These are phyloP conservation scores for Trypanosoma boissoni DNA, from an alignment of 208 protist species.

Conservation along the genomic window DNA sequence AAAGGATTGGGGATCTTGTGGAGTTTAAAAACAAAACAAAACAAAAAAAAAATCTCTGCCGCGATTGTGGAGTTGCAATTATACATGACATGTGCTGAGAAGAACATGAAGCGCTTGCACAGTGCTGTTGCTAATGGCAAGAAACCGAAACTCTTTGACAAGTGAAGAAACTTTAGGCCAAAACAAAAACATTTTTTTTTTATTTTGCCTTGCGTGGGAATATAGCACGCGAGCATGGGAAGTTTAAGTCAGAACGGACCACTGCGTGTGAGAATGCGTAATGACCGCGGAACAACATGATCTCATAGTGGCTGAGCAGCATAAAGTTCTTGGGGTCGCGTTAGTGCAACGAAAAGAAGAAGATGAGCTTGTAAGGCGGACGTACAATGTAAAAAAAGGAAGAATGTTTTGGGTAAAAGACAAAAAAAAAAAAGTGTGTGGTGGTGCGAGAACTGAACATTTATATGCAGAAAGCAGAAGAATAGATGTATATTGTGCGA, in stretches of 20 bases:
- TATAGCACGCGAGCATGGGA: conserved; percentile 28
- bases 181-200: conserved; percentile 33
- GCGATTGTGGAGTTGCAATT: conserved; percentile 31
- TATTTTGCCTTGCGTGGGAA: conserved; percentile 22
- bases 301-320: conserved; percentile 30
- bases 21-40: conserved; percentile 36
- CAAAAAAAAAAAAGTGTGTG: conserved; percentile 21
- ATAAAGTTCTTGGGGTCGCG: conserved; percentile 19
- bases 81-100: conserved; percentile 34
- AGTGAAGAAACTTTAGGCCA: conserved; percentile 32
- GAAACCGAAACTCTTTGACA: conserved; percentile 36
- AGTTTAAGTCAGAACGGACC: conserved; percentile 22
- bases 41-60: conserved; percentile 38
- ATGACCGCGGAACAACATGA: conserved; percentile 28
- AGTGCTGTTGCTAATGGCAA: conserved; percentile 36
- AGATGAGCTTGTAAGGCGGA: conserved; percentile 21
- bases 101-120: conserved; percentile 32
- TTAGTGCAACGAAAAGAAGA: conserved; percentile 27
- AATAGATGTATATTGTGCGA: conserved; percentile 32
- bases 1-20: conserved; percentile 27
- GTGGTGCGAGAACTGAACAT: conserved; percentile 25
- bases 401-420: conserved; percentile 27
- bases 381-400: conserved; percentile 30
- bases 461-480: conserved; percentile 28
- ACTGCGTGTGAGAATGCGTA: conserved; percentile 25